Evolutionary conservation across 257 asterid genomes (phyloP), one percentile per base, ranked within the genome.

Genomic region (Verbascum thapsus): DNA sequence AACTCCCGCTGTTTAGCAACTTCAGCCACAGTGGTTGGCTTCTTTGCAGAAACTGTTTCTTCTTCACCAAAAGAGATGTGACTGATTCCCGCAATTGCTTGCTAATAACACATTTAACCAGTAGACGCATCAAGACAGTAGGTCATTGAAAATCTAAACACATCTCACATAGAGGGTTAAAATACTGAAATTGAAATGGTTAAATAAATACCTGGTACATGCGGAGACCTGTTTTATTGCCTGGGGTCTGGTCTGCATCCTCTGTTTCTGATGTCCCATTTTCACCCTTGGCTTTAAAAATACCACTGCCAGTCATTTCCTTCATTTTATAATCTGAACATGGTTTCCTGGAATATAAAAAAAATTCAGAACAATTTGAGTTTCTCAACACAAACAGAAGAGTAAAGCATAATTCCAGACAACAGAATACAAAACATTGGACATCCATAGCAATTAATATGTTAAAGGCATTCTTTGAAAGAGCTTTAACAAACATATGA

Each of bases 251-350:
- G 54, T 74, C 83, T 2, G 62, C 83, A 71, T 81, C 78, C 68
- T 94, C 97, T 16, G 74, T 44, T 62, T 90, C 96, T 20, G 80
- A 63, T 39, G 10, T 10, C 60, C 75, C 99, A 35, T 81, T 75
- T 71, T 94, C 99, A 51, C 86, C 96, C 11, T 78, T 63, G 15
- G 81, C 67, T 66, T 78, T 88, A 68, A 94, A 90, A 68, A 94
- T 94, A 39, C 98, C 99, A 53, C 97, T 94, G 53, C 98, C 99
- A 19, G 99, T 90, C 87, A 94, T 94, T 80, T 94, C 99, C 78
- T 94, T 94, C 85, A 94, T 67, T 67, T 94, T 94, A 62, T 82
- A 85, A 72, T 76, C 96, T 8, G 99, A 94, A 60, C 99, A 94
- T 1, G 99, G 99, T 76, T 94, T 94, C 84, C 99, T 94, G 82